Evolutionary conservation across 352 stramenopile genomes (phyloP), one percentile per base, ranked within the genome.

Genomic region (Globisporangium takayamanum): DNA sequence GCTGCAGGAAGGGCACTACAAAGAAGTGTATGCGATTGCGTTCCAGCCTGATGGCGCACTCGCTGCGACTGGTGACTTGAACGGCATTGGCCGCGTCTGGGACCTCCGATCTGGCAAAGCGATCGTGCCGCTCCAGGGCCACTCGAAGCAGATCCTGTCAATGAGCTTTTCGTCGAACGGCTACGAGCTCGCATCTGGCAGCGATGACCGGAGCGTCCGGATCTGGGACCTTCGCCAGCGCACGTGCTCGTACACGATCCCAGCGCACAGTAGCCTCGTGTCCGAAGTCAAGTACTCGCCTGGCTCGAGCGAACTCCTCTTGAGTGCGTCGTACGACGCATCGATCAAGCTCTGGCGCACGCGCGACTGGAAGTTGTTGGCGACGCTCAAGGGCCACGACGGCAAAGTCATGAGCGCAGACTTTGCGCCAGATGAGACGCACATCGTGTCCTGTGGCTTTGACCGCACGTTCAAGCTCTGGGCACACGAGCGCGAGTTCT

Each of bases 21-120:
- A 87, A 60, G 92, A 98, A 62, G 85, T 97, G 30, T 98, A 98
- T 66, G 92, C 93, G 20, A 89, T 99, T 58, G 87, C 89, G 15
- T 98, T 98, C 73, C 97, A 99, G 70, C 76, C 70, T 8, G 97
- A 99, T 69, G 97, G 96, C 45, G 88, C 91, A 16, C 76, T 99
- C 2, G 81, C 78, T 36, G 80, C 90, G 11, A 98, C 96, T 22
- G 97, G 92, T n/a, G 96, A 99, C 67, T 87, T 98, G 70, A 84
- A 88, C 45, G 94, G 94, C 50, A 84, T 98, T 39, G 88, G 91
- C 2, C 88, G 96, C 28, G 76, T 98, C 30, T 99, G 97, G 97
- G 97, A 99, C 74, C 60, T 99, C 11, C 80, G 97, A 39, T 98
- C 88, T 10, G 96, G 97, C 41, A 98, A 98, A 64, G 81, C 84